phyloP scores from a whole-genome alignment of 2,329 filamentous ascomycete species.

The Aureobasidium sp. region DNA sequence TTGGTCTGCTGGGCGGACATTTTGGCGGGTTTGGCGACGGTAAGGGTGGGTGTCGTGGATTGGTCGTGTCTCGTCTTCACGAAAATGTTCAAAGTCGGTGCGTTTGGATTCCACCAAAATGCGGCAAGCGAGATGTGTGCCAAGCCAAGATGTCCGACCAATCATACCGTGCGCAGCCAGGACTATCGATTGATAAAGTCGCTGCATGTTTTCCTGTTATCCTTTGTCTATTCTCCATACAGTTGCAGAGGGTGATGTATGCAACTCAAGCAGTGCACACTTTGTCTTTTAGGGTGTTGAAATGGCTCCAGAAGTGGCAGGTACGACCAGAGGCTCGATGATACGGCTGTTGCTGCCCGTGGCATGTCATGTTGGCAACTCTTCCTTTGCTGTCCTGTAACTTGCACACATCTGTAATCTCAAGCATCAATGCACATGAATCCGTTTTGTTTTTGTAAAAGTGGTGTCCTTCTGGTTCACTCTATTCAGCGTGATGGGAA shows the following conservation, averaged over 20 bases:
- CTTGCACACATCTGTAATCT: no score
- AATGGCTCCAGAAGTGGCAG: not conserved
- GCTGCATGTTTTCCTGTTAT: not conserved
- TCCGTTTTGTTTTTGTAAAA: no score
- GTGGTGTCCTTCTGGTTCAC: no score
- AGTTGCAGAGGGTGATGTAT: not conserved
- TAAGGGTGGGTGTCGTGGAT: conserved; percentile 7
- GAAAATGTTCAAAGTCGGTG: not conserved
- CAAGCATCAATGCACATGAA: not conserved
- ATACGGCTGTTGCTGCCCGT: not conserved
- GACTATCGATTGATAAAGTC: conserved; percentile 2
- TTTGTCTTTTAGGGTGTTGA: no score
- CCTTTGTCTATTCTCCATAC: not conserved
- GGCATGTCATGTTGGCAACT: not conserved
- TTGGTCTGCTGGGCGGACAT: conserved; percentile 50
- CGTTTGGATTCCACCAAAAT: not conserved
- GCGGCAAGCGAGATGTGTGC: conserved; percentile 8
- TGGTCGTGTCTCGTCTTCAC: conserved; percentile 8
- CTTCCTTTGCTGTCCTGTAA: not conserved
- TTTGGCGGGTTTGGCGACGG: conserved; percentile 13
- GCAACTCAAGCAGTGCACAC: no score
- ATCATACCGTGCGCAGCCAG: not conserved
- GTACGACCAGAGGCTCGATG: not conserved
- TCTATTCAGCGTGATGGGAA: no score
- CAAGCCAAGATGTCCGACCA: not conserved